A percentile compares a stretch with the other conserved stretches of the same genome.
phyloP scores from a whole-genome alignment of 2,329 filamentous ascomycete species.

The Capronia americana region DNA sequence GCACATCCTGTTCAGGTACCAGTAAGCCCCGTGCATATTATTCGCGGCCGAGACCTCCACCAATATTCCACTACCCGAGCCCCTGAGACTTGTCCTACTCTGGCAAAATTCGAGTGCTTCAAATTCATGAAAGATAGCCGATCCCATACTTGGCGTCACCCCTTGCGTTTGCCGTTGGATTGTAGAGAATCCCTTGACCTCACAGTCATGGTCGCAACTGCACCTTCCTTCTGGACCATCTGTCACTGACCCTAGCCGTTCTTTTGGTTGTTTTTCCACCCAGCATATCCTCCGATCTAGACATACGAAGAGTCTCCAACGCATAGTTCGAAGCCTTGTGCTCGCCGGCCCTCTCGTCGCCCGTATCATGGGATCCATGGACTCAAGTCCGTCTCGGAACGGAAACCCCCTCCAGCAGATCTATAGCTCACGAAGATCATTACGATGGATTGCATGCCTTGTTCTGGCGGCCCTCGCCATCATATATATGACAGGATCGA shows the following conservation, averaged over 20 bases:
- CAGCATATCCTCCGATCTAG: background rate
- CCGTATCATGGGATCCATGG: constrained; percentile 13
- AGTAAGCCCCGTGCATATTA: background rate
- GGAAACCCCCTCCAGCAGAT: constrained; percentile 29
- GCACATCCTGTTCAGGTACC: background rate
- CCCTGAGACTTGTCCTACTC: constrained; percentile 8
- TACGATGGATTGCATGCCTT: constrained; percentile 33
- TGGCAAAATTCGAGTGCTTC: background rate
- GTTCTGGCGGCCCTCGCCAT: constrained; percentile 28
- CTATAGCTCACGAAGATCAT: constrained; percentile 22
- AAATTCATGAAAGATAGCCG: background rate
- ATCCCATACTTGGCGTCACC: constrained; percentile 4
- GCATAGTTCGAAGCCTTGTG: background rate
- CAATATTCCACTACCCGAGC: background rate
- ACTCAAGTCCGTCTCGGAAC: constrained; percentile 22
- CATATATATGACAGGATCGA: constrained; percentile 27
- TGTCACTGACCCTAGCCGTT: constrained; percentile 3
- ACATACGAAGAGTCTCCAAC: background rate
- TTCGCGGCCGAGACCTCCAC: constrained; percentile 8
- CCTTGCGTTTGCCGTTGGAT: background rate
- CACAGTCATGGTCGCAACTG: background rate
- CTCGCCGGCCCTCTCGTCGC: background rate
- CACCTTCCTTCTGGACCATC: background rate
- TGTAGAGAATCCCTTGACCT: background rate
- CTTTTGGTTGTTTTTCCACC: background rate